phyloP scores from a whole-genome alignment of 164 flowering plant genomes.

The Vitis vinifera region ASM3070453v1 NC_081812.1:20716001-20716500 shows the following conservation, averaged over 20 bases:
- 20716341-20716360: constrained; percentile 14
- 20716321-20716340: neutral
- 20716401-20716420: neutral
- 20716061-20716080: neutral
- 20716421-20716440: neutral
- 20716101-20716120: neutral
- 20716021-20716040: constrained; percentile 15
- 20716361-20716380: constrained; percentile 13
- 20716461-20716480: neutral
- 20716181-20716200: neutral
- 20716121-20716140: too few species aligned
- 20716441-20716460: neutral
- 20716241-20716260: constrained; percentile 12
- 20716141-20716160: neutral
- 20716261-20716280: neutral
- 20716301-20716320: neutral
- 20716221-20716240: neutral
- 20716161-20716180: neutral
- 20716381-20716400: constrained; percentile 1
- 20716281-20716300: neutral
- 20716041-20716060: constrained; percentile 25
- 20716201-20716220: neutral
- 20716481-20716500: neutral
- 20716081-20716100: constrained; percentile 6
- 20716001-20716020: neutral